Base-by-base conservation (phyloP, 78 protist species). In the Dictyostelium intermedium region DNA sequence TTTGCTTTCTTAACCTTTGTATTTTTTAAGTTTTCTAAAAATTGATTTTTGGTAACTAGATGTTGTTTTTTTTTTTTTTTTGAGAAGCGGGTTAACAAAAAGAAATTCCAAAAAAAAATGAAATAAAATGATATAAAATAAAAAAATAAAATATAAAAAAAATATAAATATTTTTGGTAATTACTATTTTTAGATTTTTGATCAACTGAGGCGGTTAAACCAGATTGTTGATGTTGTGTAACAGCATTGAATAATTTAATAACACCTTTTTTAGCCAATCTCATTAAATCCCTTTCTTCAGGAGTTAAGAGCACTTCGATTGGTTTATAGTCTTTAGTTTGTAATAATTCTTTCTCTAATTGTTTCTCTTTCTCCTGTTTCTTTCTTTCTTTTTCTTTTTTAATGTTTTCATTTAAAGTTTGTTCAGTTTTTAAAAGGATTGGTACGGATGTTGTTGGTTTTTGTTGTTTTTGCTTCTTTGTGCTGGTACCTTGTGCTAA, bases 171-270 rank as follows among this genome's bases (percentile, higher is more conserved):
- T n/a, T 8, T 18, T n/a, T n/a, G 70, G 35, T 23, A 78, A 53
- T 16, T 89, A 89, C 93, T 20, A 53, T 56, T 61, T 43, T 89
- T 61, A 43, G 81, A 45, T 80, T 89, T 73, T 23, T 63, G 70
- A 37, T 78, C 80, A 18, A 89, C 43, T 13, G 83, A 14, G 5
- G 78, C 87, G 41, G 30, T 34, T 11, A 63, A 14, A 61, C 83
- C 79, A 79, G 81, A 10, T 27, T 27, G 34, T 80, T 89, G 93
- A 89, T 89, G 93, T 80, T 89, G 70, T 23, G 93, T 70, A 9
- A 89, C 86, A 14, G 93, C 93, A 45, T 89, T 89, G 30, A 89
- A 89, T 78, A 89, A 69, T 47, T 89, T 89, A 32, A 89, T 89
- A 20, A 89, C 86, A 89, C 93, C 93, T 27, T 73, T 50, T 69